phyloP scores from a whole-genome alignment of 371 early-diverging fungal species.

The Mucor racemosus region DNA sequence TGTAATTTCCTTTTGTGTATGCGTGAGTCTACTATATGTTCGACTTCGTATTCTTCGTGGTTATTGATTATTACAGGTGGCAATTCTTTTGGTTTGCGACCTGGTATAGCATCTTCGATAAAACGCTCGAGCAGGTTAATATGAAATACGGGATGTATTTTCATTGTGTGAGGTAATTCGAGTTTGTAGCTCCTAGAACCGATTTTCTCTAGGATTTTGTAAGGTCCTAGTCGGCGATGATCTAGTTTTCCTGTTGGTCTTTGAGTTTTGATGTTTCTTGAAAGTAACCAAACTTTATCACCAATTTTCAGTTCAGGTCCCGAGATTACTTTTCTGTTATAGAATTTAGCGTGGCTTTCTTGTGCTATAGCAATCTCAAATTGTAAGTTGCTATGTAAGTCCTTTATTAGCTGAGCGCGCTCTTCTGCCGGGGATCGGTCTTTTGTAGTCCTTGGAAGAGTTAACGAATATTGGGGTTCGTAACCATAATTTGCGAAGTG shows the following conservation, averaged over 20 bases:
- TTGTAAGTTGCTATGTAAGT: constrained; percentile 7
- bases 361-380: constrained; percentile 11
- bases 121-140: constrained; percentile 10
- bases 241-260: constrained; percentile 36
- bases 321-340: constrained; percentile 7
- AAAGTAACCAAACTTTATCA: constrained; percentile 36
- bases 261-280: constrained; percentile 26
- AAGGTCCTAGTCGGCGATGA: constrained; percentile 32
- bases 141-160: constrained; percentile 13
- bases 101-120: neutral
- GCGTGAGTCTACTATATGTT: constrained; percentile 1
- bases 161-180: constrained; percentile 24
- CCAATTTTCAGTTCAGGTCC: constrained; percentile 16
- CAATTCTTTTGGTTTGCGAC: neutral
- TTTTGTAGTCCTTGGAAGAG: constrained; percentile 7
- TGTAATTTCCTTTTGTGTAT: neutral
- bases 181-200: constrained; percentile 29
- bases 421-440: constrained; percentile 4
- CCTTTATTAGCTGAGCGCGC: neutral
- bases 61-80: constrained; percentile 12
- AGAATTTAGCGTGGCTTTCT: constrained; percentile 21
- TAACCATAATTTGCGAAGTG: constrained; percentile 36
- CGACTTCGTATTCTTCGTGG: constrained; percentile 15
- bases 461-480: constrained; percentile 30
- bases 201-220: constrained; percentile 24